phyloP scores from a whole-genome alignment of 208 protist species.

The Perkinsela sp. region DNA sequence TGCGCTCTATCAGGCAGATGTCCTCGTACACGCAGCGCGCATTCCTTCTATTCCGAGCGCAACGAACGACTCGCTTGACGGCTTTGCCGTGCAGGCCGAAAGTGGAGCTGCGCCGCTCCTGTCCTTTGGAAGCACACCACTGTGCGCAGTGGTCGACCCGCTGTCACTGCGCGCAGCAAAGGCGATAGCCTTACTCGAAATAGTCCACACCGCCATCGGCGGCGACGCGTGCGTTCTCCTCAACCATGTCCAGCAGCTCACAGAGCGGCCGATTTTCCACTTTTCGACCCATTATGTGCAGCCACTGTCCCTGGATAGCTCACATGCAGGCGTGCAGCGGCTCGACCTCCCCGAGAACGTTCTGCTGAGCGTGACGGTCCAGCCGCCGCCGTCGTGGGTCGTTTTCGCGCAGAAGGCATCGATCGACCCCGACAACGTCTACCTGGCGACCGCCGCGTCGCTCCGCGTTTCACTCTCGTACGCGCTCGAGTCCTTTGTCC shows the following conservation, averaged over 20 bases:
- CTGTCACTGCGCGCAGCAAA: conserved; percentile 41
- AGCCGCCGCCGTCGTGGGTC: conserved; percentile 60
- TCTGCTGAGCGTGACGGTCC: conserved; percentile 42
- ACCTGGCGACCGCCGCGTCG: conserved; percentile 23
- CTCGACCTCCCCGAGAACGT: conserved; percentile 13
- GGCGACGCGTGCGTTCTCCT: conserved; percentile 27
- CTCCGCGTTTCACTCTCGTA: conserved; percentile 29
- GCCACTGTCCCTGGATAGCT: conserved; percentile 24
- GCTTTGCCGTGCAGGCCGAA: conserved; percentile 5
- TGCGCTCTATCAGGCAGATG: neutral
- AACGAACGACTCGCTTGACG: conserved; percentile 2
- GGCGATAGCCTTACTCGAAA: conserved; percentile 36
- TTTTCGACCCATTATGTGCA: conserved; percentile 64
- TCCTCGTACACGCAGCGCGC: conserved; percentile 3
- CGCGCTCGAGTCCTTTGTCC: conserved; percentile 53
- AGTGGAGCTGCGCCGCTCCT: neutral
- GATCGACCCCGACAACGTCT: conserved; percentile 82
- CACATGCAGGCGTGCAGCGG: conserved; percentile 19
- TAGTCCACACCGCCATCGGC: conserved; percentile 12
- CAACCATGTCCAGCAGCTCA: conserved; percentile 20
- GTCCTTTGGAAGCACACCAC: conserved; percentile 5
- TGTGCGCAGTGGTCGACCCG: conserved; percentile 61
- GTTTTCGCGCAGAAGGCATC: conserved; percentile 29
- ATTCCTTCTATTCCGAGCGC: conserved; percentile 5
- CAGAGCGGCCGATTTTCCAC: conserved; percentile 42